These are phyloP conservation scores for Hippophae tibetana DNA, from an alignment of 306 rosid species.

Conservation along the genomic window DNA sequence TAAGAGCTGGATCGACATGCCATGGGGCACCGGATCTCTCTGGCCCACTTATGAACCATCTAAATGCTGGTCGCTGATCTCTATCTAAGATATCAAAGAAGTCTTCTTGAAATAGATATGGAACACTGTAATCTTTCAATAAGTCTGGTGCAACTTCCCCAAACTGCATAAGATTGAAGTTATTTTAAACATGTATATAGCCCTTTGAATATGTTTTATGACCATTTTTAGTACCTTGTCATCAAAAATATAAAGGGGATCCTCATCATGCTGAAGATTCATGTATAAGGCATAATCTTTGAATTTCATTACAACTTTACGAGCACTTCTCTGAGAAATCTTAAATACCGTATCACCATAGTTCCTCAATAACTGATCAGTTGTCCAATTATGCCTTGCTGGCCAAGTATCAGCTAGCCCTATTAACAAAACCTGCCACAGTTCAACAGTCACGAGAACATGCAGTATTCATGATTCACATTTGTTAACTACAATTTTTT, in stretches of 20 bases:
- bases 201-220: not conserved
- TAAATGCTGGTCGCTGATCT: constrained; percentile 81
- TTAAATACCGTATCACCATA: constrained; percentile 71
- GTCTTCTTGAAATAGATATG: constrained; percentile 88
- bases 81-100: constrained; percentile 62
- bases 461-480: constrained; percentile 9
- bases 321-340: constrained; percentile 70
- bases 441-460: constrained; percentile 1
- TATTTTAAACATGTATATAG: not conserved
- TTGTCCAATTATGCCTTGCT: constrained; percentile 75
- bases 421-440: constrained; percentile 55
- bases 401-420: constrained; percentile 87
- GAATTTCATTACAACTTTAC: constrained; percentile 62
- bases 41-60: constrained; percentile 96
- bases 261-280: constrained; percentile 84
- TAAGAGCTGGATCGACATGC: constrained; percentile 99
- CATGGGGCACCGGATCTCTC: constrained; percentile 99
- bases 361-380: constrained; percentile 50
- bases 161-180: constrained; percentile 40
- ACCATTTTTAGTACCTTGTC: constrained; percentile 52
- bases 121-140: constrained; percentile 79
- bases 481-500: constrained; percentile 1
- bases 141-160: constrained; percentile 83
- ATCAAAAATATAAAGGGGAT: constrained; percentile 91
- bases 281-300: constrained; percentile 76